A percentile compares a stretch with the other conserved stretches of the same genome.
phyloP scores from a whole-genome alignment of 2,329 filamentous ascomycete genomes.

The Mycosphaerella arachidis region DNA sequence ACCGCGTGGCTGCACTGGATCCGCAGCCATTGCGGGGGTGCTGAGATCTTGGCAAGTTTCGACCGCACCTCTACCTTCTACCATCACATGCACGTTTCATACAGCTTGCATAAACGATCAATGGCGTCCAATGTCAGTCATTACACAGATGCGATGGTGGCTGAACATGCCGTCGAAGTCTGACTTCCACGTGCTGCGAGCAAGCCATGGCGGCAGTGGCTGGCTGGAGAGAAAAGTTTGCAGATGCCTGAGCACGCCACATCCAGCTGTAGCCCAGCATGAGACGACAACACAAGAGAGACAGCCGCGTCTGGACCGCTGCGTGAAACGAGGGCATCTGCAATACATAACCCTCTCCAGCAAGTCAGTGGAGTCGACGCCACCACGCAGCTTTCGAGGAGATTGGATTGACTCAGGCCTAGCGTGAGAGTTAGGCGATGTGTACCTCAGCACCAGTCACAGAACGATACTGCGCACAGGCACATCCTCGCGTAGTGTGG shows the following conservation, averaged over 20 bases:
- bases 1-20: neutral
- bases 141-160: neutral
- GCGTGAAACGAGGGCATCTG: neutral
- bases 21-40: neutral
- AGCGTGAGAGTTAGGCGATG: neutral
- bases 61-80: neutral
- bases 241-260: neutral
- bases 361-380: too few relatives aligned
- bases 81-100: neutral
- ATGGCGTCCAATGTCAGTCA: neutral
- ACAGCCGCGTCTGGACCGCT: neutral
- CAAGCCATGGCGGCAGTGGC: neutral
- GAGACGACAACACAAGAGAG: neutral
- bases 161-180: neutral
- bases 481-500: neutral
- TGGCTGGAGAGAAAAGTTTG: neutral
- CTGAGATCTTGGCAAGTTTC: neutral
- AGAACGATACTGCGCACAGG: neutral
- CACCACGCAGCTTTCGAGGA: too few relatives aligned
- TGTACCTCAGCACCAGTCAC: neutral
- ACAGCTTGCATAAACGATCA: neutral
- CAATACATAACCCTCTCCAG: too few relatives aligned
- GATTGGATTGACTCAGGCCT: neutral
- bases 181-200: neutral
- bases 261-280: neutral